Evolutionary conservation across 495 filamentous ascomycete genomes (phyloP).

Genomic region (Thermothielavioides terrestris): DNA sequence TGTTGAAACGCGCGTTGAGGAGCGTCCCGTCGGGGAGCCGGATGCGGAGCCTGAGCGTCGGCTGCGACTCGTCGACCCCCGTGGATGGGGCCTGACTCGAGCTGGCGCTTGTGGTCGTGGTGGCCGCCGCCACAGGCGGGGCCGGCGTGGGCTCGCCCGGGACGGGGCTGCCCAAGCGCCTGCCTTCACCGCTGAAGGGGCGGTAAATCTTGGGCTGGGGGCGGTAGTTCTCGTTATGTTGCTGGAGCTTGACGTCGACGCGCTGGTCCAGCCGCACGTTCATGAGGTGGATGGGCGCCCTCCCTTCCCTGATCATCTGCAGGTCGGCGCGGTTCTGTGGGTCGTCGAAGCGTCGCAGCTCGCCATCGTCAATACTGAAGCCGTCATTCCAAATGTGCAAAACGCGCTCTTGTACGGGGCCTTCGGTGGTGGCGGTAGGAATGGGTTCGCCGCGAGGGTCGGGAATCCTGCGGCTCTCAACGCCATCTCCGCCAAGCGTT

Average conservation of each 20-base stretch:
- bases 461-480: slow-evolving; percentile 63
- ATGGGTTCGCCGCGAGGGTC: slow-evolving; percentile 47
- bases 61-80: slow-evolving; percentile 65
- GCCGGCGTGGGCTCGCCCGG: slow-evolving; percentile 49
- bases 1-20: slow-evolving; percentile 83
- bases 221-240: slow-evolving; percentile 76
- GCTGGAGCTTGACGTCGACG: slow-evolving; percentile 82
- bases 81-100: slow-evolving; percentile 34
- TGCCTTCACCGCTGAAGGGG: slow-evolving; percentile 74
- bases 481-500: slow-evolving; percentile 85
- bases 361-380: slow-evolving; percentile 90
- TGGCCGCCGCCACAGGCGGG: slow-evolving; percentile 26
- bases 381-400: slow-evolving; percentile 92
- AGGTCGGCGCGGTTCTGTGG: slow-evolving; percentile 75
- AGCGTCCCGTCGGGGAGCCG: slow-evolving; percentile 86
- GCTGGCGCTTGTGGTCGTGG: slow-evolving; percentile 31
- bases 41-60: slow-evolving; percentile 72
- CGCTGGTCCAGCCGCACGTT: slow-evolving; percentile 77
- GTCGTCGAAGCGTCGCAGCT: slow-evolving; percentile 82
- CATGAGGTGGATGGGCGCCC: slow-evolving; percentile 81
- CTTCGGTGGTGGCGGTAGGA: slow-evolving; percentile 17
- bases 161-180: slow-evolving; percentile 85
- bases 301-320: slow-evolving; percentile 74
- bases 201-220: slow-evolving; percentile 77
- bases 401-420: slow-evolving; percentile 48